phyloP scores from a whole-genome alignment of 129 eudicot genomes.

The Chrysanthemum lavandulifolium region DNA sequence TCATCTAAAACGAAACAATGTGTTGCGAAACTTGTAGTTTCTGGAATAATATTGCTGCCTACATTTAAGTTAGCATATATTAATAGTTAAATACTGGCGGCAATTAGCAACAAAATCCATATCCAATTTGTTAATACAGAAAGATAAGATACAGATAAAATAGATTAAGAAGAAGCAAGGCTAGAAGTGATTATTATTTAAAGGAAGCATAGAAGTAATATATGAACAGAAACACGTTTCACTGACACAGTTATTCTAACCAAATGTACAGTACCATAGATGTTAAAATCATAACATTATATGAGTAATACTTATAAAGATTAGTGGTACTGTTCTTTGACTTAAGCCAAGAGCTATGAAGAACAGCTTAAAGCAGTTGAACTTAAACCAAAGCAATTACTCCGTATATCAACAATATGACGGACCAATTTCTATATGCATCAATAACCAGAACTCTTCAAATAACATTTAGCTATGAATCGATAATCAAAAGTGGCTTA shows the following conservation, averaged over 20 bases:
- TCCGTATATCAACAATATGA: not conserved
- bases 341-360: not conserved
- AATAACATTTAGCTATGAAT: not conserved
- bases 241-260: not conserved
- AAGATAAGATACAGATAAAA: too few species aligned
- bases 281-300: not conserved
- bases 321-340: not conserved
- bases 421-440: not conserved
- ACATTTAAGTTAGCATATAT: too few species aligned
- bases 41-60: too few species aligned
- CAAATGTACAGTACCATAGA: not conserved
- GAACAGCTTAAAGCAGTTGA: not conserved
- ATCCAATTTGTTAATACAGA: too few species aligned
- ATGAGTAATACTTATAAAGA: not conserved
- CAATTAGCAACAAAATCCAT: too few species aligned
- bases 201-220: too few species aligned
- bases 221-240: too few species aligned
- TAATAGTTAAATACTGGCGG: too few species aligned
- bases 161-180: too few species aligned
- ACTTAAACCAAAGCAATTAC: not conserved
- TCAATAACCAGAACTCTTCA: not conserved
- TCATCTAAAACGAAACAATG: too few species aligned
- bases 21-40: too few species aligned
- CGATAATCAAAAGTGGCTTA: not conserved
- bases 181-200: too few species aligned